Evolutionary conservation across 2,329 filamentous ascomycete species (phyloP).

Genomic region (Verticillium dahliae): DNA sequence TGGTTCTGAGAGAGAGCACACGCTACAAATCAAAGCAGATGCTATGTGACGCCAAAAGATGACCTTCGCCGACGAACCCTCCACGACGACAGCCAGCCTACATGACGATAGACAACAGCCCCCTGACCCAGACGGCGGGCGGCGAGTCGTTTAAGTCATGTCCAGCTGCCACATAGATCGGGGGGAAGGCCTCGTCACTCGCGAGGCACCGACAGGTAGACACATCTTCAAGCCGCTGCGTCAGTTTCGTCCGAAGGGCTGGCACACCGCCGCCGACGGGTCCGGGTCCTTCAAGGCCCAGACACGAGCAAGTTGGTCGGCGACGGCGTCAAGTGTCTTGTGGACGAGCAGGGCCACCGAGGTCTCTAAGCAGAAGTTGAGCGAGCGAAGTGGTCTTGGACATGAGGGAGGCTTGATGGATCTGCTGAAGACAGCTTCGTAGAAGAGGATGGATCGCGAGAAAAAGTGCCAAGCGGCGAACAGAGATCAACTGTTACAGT

Average conservation of each 20-base stretch:
- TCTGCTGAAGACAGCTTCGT: too few relatives aligned
- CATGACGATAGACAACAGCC: too few relatives aligned
- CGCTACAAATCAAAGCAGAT: not conserved
- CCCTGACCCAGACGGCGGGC: not conserved
- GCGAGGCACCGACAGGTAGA: not conserved
- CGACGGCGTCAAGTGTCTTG: not conserved
- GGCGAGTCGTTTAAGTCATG: not conserved
- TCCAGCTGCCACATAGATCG: not conserved
- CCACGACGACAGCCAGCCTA: not conserved
- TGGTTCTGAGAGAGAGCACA: not conserved
- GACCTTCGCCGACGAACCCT: not conserved
- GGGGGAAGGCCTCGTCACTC: not conserved
- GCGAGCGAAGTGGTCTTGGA: not conserved
- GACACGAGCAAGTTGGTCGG: not conserved
- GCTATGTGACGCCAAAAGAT: not conserved
- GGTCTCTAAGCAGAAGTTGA: not conserved
- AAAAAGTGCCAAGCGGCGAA: not conserved
- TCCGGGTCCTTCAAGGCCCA: not conserved
- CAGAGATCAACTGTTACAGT: too few relatives aligned
- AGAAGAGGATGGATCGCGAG: not conserved
- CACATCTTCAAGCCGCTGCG: not conserved
- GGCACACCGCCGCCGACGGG: not conserved
- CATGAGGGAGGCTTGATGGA: too few relatives aligned
- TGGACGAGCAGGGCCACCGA: too few relatives aligned
- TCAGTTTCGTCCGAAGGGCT: conserved; percentile 1